These are phyloP conservation scores for Pyracantha coccinea DNA, from an alignment of 331 rosid species.

Conservation along the genomic window DNA sequence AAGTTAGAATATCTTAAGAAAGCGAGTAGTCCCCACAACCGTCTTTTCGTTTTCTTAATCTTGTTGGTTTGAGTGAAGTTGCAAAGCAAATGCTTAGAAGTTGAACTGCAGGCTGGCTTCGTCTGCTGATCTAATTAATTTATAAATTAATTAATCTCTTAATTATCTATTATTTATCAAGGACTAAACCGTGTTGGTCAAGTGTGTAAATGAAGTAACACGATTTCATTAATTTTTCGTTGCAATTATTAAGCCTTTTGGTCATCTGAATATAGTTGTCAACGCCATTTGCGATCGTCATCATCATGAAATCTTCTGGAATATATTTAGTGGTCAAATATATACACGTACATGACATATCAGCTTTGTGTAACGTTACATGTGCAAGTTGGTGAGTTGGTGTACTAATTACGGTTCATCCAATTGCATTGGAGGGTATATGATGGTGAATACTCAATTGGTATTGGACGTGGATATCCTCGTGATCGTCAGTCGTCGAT, in stretches of 20 bases:
- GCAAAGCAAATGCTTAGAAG: conserved; percentile 32
- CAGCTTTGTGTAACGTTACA: background rate
- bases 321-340: too few relatives aligned
- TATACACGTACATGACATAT: background rate
- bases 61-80: conserved; percentile 31
- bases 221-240: background rate
- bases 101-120: background rate
- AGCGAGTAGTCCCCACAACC: conserved; percentile 21
- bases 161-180: background rate
- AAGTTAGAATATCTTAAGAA: conserved; percentile 18
- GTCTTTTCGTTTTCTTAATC: conserved; percentile 1
- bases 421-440: background rate
- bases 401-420: background rate
- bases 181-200: background rate
- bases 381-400: background rate
- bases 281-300: background rate
- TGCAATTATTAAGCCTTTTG: background rate
- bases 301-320: background rate
- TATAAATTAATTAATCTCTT: background rate
- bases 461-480: too few relatives aligned
- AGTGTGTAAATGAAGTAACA: background rate
- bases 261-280: background rate
- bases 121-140: background rate
- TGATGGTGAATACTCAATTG: too few relatives aligned
- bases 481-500: too few relatives aligned